Percentiles rank a stretch among this genome's conserved stretches.
phyloP scores from a whole-genome alignment of 495 filamentous ascomycete species.

The Platismatia glauca region DNA sequence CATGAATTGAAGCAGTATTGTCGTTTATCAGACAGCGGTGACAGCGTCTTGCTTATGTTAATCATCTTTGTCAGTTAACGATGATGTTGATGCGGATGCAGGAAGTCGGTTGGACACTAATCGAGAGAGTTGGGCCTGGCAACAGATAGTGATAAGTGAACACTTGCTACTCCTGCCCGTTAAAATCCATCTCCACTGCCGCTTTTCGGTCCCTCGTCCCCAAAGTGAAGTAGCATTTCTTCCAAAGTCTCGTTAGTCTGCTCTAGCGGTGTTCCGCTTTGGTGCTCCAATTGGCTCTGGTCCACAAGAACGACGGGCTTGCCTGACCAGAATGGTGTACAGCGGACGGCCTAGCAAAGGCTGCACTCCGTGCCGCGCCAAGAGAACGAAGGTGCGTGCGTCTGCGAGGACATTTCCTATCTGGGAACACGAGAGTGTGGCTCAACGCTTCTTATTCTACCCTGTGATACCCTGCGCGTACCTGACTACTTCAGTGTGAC shows the following conservation, averaged over 20 bases:
- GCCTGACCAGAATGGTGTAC: constrained; percentile 50
- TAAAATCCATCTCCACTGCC: too few relatives aligned
- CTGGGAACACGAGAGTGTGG: background rate
- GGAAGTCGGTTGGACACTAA: too few relatives aligned
- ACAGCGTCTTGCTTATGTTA: background rate
- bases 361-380: constrained; percentile 62
- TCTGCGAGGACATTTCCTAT: constrained; percentile 1
- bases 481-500: constrained; percentile 46
- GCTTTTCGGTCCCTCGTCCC: too few relatives aligned
- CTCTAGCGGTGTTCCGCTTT: too few relatives aligned
- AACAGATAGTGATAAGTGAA: too few relatives aligned
- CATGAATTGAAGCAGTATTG: too few relatives aligned
- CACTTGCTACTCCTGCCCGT: too few relatives aligned
- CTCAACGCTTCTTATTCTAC: background rate
- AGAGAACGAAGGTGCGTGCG: constrained; percentile 45
- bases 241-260: background rate
- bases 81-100: background rate
- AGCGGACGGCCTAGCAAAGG: constrained; percentile 65
- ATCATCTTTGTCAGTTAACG: background rate
- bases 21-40: too few relatives aligned
- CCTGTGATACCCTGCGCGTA: background rate
- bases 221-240: too few relatives aligned
- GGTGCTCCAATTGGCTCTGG: background rate
- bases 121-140: too few relatives aligned
- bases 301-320: background rate